Evolutionary conservation across 2,329 filamentous ascomycete genomes (phyloP), one percentile per base, ranked within the genome.

Genomic region (Paracamarosporium sp.): DNA sequence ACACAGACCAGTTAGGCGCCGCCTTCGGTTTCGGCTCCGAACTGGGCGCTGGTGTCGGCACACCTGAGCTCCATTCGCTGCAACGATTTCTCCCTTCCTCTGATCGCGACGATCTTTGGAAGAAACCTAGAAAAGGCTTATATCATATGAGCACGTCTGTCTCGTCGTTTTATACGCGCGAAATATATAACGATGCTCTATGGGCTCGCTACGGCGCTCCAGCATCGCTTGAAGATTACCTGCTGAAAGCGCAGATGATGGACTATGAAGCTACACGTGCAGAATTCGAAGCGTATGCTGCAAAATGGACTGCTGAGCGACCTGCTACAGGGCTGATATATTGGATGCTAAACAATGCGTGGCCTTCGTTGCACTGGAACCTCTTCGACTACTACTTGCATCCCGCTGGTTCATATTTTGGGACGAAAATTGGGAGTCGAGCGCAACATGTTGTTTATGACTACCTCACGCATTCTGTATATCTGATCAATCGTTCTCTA

Each of bases 321-420:
- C 83, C 85, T 0, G 85, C 86, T 0, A 88, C 86, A 0, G 87
- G 87, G 0, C 47, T 85, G 46, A 83, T 89, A 15, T 89, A 89
- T 74, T 89, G 87, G 87, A 89, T 89, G 86, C 70, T 89, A 52
- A 88, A 88, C 62, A 83, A 83, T 44, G 87, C 86, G 0, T 89
- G 86, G 86, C 87, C 87, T 0, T 84, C 81, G 53, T 74, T 89
- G 27, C 87, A 89, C 66, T 90, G 87, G 87, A 85, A 86, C 52
- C 72, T 88, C 5, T 88, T 88, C 66, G 87, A 89, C 63, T 86
- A 86, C 68, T 88, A 88, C 60, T 71, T 88, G 38, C 82, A 81
- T 22, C 82, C 86, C 0, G 83, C 80, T 0, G 87, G 85, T 0
- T 80, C 83, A 0, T 89, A 86, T 60, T 89, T 83, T 56, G 87